These are phyloP conservation scores for Microbotryum saponariae DNA, from an alignment of 1,284 basidiomycete genomes.

Conservation along the genomic window DNA sequence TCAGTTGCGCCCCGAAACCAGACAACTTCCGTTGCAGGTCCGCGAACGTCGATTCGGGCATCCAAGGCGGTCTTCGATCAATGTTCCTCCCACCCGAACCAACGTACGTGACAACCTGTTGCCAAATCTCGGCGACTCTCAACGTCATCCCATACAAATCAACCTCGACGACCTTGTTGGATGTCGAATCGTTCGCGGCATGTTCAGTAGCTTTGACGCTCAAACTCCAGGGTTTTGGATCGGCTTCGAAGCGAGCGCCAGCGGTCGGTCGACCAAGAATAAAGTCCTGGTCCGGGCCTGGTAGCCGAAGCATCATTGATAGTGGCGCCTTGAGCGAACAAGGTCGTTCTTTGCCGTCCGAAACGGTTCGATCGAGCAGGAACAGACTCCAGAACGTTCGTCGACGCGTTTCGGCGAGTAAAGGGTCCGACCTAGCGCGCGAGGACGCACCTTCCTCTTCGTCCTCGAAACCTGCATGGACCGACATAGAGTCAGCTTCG, in stretches of 20 bases:
- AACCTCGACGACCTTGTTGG: slow-evolving; percentile 15
- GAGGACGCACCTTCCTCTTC: not conserved
- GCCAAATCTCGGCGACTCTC: slow-evolving; percentile 32
- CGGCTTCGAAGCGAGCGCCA: slow-evolving; percentile 27
- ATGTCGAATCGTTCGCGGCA: slow-evolving; percentile 2
- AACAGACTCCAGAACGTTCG: slow-evolving; percentile 32
- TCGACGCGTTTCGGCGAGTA: slow-evolving; percentile 24
- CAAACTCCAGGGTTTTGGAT: slow-evolving; percentile 25
- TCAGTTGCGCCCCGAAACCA: slow-evolving; percentile 18
- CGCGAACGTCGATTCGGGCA: slow-evolving; percentile 28
- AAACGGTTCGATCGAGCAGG: slow-evolving; percentile 30
- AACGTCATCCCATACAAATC: slow-evolving; percentile 25
- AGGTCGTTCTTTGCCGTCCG: slow-evolving; percentile 32
- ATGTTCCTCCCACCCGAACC: slow-evolving; percentile 28
- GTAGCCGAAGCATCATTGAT: slow-evolving; percentile 25
- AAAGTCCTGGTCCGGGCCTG: slow-evolving; percentile 28
- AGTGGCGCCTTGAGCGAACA: slow-evolving; percentile 26
- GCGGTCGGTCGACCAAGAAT: slow-evolving; percentile 5
- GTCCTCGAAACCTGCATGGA: not conserved
- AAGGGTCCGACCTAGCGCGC: slow-evolving; percentile 1
- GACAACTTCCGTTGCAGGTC: slow-evolving; percentile 18
- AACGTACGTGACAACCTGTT: slow-evolving; percentile 28
- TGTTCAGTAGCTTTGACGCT: not conserved
- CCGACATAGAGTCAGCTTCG: too few relatives aligned
- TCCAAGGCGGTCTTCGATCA: slow-evolving; percentile 31